Conservation (phyloP, 2,329 filamentous ascomycete genomes). For the Microsporum audouinii region DNA sequence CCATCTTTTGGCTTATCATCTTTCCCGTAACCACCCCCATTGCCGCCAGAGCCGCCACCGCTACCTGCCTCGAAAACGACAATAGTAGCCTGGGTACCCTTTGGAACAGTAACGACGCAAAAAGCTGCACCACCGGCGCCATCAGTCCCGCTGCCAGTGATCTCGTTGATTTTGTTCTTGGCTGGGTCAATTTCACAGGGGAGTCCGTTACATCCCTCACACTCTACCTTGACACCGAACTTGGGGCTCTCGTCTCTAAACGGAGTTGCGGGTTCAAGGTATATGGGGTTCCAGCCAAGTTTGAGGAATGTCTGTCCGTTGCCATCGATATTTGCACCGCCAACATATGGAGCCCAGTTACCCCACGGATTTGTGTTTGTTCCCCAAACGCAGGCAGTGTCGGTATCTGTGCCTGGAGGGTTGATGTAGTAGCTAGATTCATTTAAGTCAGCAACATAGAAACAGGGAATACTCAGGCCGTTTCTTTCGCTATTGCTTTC, state of each 20-base stretch:
- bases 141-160: conserved; percentile 45
- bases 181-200: conserved; percentile 60
- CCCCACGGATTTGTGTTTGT: conserved; percentile 50
- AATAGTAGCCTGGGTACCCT: conserved; percentile 55
- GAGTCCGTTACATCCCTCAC: conserved; percentile 58
- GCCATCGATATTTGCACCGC: conserved; percentile 58
- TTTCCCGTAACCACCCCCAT: not conserved
- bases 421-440: conserved; percentile 61
- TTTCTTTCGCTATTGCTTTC: not conserved
- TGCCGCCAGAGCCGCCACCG: conserved; percentile 27
- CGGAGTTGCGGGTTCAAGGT: conserved; percentile 41
- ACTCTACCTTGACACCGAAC: conserved; percentile 61
- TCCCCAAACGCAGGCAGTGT: conserved; percentile 62
- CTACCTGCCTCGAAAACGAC: conserved; percentile 44
- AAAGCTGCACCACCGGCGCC: conserved; percentile 60
- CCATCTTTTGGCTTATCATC: conserved; percentile 3
- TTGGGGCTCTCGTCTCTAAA: conserved; percentile 49
- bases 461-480: not conserved
- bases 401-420: conserved; percentile 51
- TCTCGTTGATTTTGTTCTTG: conserved; percentile 44
- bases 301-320: conserved; percentile 61
- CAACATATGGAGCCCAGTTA: conserved; percentile 69
- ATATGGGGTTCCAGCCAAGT: conserved; percentile 68
- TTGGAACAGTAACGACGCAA: conserved; percentile 64
- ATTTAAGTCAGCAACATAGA: conserved; percentile 13